phyloP scores from a whole-genome alignment of 2,329 filamentous ascomycete species.

The Aspergillus aculeatinus region DNA sequence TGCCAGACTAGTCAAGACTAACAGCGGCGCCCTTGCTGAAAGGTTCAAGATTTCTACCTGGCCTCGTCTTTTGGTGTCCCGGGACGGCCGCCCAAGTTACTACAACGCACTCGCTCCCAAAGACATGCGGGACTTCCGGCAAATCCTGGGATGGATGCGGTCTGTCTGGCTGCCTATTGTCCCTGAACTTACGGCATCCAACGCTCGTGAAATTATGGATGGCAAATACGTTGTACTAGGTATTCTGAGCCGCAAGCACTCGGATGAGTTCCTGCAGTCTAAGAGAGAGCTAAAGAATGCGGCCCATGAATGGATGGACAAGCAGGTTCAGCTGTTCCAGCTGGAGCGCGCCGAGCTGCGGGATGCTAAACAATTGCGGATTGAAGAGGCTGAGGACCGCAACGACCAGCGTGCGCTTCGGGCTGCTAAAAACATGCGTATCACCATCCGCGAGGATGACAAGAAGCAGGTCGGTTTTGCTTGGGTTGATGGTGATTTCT shows the following conservation, averaged over 20 bases:
- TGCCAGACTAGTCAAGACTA: slow-evolving; percentile 88
- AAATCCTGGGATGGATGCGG: slow-evolving; percentile 89
- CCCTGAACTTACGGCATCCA: slow-evolving; percentile 85
- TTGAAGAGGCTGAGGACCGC: slow-evolving; percentile 93
- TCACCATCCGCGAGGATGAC: slow-evolving; percentile 84
- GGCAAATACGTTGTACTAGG: slow-evolving; percentile 92
- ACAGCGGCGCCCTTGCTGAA: slow-evolving; percentile 70
- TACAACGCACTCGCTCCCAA: slow-evolving; percentile 83
- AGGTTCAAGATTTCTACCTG: slow-evolving; percentile 95
- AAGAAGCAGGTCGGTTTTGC: slow-evolving; percentile 91
- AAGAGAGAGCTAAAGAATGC: slow-evolving; percentile 93
- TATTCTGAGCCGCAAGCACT: slow-evolving; percentile 75
- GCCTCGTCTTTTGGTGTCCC: slow-evolving; percentile 86
- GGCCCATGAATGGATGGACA: slow-evolving; percentile 96
- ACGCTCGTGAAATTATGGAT: slow-evolving; percentile 92
- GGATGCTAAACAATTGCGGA: slow-evolving; percentile 89
- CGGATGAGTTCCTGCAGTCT: slow-evolving; percentile 73
- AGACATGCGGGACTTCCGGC: slow-evolving; percentile 85
- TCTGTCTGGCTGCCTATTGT: slow-evolving; percentile 95
- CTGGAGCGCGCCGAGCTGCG: slow-evolving; percentile 89
- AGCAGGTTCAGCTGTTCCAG: slow-evolving; percentile 87
- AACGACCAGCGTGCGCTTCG: slow-evolving; percentile 84
- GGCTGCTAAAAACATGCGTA: slow-evolving; percentile 83
- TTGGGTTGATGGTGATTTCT: slow-evolving; percentile 96
- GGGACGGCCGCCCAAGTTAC: slow-evolving; percentile 86